Percentiles rank a stretch among this genome's conserved stretches.
Evolutionary conservation across 78 protist genomes (phyloP).

Genomic region (Isochrysis galbana): DNA sequence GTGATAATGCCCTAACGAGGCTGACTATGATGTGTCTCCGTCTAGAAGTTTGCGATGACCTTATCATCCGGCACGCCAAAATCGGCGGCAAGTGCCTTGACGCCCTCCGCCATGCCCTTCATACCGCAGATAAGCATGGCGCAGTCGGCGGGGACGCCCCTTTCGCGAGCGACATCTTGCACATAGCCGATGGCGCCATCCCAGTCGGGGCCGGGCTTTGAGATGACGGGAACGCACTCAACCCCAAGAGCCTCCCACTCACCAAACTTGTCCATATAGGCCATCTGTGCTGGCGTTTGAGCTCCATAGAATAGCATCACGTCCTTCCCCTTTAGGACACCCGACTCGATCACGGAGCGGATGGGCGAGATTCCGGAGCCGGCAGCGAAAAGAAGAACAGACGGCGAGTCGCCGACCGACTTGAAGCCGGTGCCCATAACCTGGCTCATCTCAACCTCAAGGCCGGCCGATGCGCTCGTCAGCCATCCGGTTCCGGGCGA

Average conservation of each 20-base stretch:
- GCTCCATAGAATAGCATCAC: neutral
- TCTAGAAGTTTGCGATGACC: neutral
- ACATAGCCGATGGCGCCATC: neutral
- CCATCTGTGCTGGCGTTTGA: neutral
- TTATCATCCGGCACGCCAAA: neutral
- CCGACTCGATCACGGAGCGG: slow-evolving; percentile 15
- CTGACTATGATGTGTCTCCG: too few relatives aligned
- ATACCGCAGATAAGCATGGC: neutral
- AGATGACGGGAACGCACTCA: neutral
- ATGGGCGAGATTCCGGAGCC: slow-evolving; percentile 30
- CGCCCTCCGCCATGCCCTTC: slow-evolving; percentile 12
- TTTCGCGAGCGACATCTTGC: neutral
- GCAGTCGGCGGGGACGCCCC: neutral
- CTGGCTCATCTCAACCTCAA: neutral
- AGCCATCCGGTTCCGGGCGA: neutral
- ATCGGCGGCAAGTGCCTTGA: neutral
- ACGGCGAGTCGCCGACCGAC: too few relatives aligned
- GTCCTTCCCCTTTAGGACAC: neutral
- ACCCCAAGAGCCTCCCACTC: neutral
- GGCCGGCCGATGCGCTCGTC: neutral
- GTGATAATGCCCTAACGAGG: too few relatives aligned
- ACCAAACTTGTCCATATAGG: neutral
- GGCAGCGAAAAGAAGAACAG: neutral
- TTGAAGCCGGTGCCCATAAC: neutral
- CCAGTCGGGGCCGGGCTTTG: neutral